A percentile compares a stretch with the other conserved stretches of the same genome.
phyloP scores from a whole-genome alignment of 2,329 filamentous ascomycete genomes.

The Fusarium aywerte region DNA sequence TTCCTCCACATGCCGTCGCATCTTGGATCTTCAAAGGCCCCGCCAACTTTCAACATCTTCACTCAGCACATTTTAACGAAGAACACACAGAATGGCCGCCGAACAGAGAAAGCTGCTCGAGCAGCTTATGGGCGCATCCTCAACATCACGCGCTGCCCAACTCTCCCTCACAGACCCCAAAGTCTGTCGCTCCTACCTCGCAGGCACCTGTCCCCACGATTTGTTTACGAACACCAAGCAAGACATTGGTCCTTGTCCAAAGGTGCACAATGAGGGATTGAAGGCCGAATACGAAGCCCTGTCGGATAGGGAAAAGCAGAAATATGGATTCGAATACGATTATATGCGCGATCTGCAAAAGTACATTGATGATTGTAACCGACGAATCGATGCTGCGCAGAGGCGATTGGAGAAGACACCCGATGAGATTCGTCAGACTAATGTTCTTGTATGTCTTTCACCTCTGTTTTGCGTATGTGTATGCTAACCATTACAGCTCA shows the following conservation, averaged over 20 bases:
- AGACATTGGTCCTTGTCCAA: constrained; percentile 88
- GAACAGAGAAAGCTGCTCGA: constrained; percentile 99
- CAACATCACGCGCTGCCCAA: constrained; percentile 79
- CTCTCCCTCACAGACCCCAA: constrained; percentile 91
- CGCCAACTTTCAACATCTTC: constrained; percentile 34
- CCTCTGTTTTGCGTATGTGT: fast-evolving
- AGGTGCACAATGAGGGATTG: constrained; percentile 86
- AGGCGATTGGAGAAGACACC: constrained; percentile 94
- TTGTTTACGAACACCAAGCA: constrained; percentile 99
- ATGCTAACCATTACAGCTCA: constrained; percentile 62
- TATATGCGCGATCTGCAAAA: constrained; percentile 96
- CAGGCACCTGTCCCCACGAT: constrained; percentile 94
- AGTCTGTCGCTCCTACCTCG: constrained; percentile 93
- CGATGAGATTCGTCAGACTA: constrained; percentile 96
- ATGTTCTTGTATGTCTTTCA: constrained; percentile 69
- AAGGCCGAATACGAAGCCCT: constrained; percentile 89
- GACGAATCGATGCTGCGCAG: constrained; percentile 90
- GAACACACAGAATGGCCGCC: constrained; percentile 72
- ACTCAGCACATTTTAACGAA: not conserved
- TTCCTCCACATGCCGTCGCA: constrained; percentile 45
- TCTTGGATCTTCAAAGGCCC: constrained; percentile 34
- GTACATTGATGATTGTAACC: constrained; percentile 96
- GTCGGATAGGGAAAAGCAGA: constrained; percentile 74
- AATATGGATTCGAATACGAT: constrained; percentile 93
- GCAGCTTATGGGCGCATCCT: constrained; percentile 88